phyloP scores from a whole-genome alignment of 2,329 filamentous ascomycete species.

The Coniella lustricola region DNA sequence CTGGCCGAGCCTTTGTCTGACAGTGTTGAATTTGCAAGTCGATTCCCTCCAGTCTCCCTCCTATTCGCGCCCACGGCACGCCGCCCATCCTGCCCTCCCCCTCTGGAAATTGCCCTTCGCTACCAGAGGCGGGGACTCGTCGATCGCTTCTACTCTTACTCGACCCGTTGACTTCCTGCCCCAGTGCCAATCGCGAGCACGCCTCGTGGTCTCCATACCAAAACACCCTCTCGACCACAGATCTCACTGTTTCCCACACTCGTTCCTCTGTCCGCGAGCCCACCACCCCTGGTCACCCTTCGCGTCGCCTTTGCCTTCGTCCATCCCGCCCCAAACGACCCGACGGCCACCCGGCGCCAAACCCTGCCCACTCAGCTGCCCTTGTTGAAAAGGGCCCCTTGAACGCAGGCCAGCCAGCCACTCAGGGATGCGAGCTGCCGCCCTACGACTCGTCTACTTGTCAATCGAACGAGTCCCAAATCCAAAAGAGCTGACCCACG shows the following conservation, averaged over 20 bases:
- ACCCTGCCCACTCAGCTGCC: slow-evolving; percentile 12
- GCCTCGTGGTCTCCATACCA: slow-evolving; percentile 10
- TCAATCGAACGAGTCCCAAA: slow-evolving; percentile 8
- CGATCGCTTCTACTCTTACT: slow-evolving; percentile 23
- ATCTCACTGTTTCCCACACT: background rate
- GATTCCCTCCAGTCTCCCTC: slow-evolving; percentile 1
- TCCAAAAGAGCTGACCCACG: slow-evolving; percentile 1
- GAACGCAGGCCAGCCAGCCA: slow-evolving; percentile 1
- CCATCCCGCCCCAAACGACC: background rate
- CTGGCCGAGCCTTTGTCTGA: background rate
- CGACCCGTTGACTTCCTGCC: slow-evolving; percentile 10
- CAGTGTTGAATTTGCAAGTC: background rate
- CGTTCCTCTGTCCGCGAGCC: background rate
- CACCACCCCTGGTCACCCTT: background rate
- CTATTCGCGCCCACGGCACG: background rate
- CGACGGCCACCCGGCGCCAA: slow-evolving; percentile 10
- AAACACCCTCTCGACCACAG: background rate
- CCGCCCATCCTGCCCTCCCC: slow-evolving; percentile 7
- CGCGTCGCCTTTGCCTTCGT: background rate
- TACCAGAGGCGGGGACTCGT: slow-evolving; percentile 23
- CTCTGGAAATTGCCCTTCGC: slow-evolving; percentile 26
- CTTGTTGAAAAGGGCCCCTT: slow-evolving; percentile 8
- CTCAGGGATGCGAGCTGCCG: slow-evolving; percentile 15
- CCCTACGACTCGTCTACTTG: slow-evolving; percentile 8
- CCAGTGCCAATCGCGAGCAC: slow-evolving; percentile 11